Evolutionary conservation across 805 yeast genomes (phyloP).

Genomic region (Myxozyma melibiosi): DNA sequence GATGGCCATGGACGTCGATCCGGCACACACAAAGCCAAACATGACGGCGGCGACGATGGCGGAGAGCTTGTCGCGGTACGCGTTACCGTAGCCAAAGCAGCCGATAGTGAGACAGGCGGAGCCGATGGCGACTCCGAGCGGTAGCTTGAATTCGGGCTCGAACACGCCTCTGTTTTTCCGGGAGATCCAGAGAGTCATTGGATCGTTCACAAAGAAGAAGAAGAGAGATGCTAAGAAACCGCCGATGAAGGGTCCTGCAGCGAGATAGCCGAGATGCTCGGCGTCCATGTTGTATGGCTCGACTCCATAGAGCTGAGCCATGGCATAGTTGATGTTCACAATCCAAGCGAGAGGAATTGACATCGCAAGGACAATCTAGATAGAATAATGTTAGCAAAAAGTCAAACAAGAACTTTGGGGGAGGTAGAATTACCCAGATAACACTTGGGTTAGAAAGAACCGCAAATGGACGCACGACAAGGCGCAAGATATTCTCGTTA

Average conservation of each 20-base stretch:
- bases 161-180: constrained; percentile 1
- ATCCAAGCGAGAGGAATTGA: constrained; percentile 5
- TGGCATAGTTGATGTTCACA: constrained; percentile 1
- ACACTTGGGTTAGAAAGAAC: background rate
- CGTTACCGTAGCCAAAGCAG: constrained; percentile 1
- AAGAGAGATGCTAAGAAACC: background rate
- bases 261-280: background rate
- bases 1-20: background rate
- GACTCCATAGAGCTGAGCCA: background rate
- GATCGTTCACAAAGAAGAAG: background rate
- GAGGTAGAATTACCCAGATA: background rate
- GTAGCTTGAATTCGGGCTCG: constrained; percentile 5
- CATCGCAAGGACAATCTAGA: background rate
- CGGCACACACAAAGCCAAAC: background rate
- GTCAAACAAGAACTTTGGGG: background rate
- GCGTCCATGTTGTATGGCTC: background rate
- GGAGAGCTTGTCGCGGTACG: background rate
- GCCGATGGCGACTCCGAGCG: background rate
- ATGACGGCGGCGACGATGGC: background rate
- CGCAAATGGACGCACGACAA: background rate
- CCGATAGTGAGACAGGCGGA: background rate
- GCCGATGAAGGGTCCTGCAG: background rate
- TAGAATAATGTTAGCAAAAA: background rate
- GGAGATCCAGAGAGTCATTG: background rate
- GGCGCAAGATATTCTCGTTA: background rate